Conservation (phyloP, 768 basidiomycete genomes). For the Scleroderma bovista region DNA sequence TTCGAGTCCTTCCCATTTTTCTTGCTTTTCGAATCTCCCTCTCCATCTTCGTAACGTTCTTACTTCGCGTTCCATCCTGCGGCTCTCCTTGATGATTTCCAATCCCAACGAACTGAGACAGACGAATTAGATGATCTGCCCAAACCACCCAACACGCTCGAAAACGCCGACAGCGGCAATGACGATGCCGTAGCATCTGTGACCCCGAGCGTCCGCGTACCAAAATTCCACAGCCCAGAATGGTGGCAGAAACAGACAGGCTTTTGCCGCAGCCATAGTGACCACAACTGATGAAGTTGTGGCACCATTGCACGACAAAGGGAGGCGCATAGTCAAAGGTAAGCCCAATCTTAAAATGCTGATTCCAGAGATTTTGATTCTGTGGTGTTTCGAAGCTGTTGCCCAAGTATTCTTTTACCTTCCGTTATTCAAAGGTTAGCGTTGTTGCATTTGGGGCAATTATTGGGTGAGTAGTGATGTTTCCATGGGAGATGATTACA, state of each 20-base stretch:
- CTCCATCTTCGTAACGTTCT: conserved; percentile 30
- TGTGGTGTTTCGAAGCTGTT: too few relatives aligned
- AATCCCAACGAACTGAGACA: conserved; percentile 45
- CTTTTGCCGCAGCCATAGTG: conserved; percentile 8
- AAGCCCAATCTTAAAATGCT: conserved; percentile 58
- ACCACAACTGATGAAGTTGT: conserved; percentile 29
- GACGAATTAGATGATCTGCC: conserved; percentile 39
- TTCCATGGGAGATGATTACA: too few relatives aligned
- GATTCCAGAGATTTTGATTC: conserved; percentile 37
- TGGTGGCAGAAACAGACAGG: conserved; percentile 24
- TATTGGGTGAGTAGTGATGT: too few relatives aligned
- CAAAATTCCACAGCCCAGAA: conserved; percentile 27
- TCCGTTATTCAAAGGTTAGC: too few relatives aligned
- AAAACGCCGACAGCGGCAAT: conserved; percentile 41
- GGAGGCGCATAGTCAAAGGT: conserved; percentile 50
- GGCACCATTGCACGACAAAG: conserved; percentile 30
- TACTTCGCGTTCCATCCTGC: conserved; percentile 34
- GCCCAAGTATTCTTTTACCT: too few relatives aligned
- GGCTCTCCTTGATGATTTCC: conserved; percentile 43
- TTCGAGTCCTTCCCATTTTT: conserved; percentile 31
- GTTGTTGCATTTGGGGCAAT: too few relatives aligned
- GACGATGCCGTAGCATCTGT: conserved; percentile 36
- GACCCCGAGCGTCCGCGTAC: conserved; percentile 34
- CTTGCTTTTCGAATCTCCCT: conserved; percentile 22
- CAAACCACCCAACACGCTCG: conserved; percentile 35